phyloP scores from a whole-genome alignment of 2,329 filamentous ascomycete genomes.

The Thielaviopsis euricoi region DNA sequence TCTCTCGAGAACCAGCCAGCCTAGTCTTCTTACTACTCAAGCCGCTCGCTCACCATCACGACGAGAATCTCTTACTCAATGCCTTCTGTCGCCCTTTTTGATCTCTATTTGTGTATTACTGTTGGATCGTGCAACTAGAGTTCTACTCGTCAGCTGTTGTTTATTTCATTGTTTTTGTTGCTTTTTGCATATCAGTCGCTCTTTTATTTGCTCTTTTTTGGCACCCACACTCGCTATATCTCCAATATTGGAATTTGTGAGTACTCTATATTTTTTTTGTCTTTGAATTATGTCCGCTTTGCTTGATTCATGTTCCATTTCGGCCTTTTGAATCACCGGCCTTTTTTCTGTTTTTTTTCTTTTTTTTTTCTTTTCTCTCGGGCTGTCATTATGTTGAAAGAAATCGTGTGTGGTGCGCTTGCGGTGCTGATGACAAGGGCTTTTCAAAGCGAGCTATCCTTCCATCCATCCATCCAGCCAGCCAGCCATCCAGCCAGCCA shows the following conservation, averaged over 20 bases:
- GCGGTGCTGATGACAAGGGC: neutral
- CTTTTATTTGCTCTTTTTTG: constrained; percentile 1
- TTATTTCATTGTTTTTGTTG: neutral
- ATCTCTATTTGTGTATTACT: neutral
- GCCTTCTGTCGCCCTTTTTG: neutral
- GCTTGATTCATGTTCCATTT: too few species aligned
- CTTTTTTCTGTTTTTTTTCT: too few species aligned
- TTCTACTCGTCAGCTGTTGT: neutral
- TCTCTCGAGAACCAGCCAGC: neutral
- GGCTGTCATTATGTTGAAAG: too few species aligned
- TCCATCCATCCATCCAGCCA: neutral
- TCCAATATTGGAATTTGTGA: constrained; percentile 5
- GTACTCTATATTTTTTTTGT: neutral
- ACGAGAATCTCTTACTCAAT: neutral
- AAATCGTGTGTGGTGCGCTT: neutral
- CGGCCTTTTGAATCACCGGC: neutral
- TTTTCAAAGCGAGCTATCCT: neutral
- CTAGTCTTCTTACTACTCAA: neutral
- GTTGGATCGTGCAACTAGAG: neutral
- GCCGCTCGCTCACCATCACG: neutral
- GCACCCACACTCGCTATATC: neutral
- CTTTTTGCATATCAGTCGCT: neutral
- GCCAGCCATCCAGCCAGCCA: neutral
- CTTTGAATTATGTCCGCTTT: neutral
- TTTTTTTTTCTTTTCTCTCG: too few species aligned